Base-by-base conservation (phyloP, 768 basidiomycete species). In the Auricularia heimuer region DNA sequence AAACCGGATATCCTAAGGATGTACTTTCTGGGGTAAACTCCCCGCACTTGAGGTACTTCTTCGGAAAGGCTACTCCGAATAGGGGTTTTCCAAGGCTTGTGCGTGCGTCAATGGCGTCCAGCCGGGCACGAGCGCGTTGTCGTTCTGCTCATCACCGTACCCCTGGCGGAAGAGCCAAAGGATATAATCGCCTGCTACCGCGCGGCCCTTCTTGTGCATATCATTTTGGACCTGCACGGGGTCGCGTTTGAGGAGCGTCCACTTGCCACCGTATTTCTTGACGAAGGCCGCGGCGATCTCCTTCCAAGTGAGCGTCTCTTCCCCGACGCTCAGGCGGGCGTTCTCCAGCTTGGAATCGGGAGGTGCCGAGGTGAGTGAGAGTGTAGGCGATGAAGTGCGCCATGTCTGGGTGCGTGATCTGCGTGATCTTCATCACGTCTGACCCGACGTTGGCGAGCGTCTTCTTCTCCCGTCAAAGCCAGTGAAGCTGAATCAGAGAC, bases 251-350 rank as follows among this genome's bases (percentile, higher is more conserved):
- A 37, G 63, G 42, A 70, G 63, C 12, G 68, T 67, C 33, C 64
- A 34, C 62, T 66, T 70, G 58, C 66, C 63, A 0, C 69, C 69
- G n/a, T 64, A 64, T 44, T 42, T 66, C 14, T 62, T 64, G 37
- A 63, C 66, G 56, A 65, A 44, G 35, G 64, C 62, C 14, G 63
- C 67, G n/a, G 66, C 67, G 54, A 70, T 63, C 63, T 70, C 64
- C 63, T 70, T 70, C 61, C 69, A 65, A 16, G 68, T n/a, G n/a
- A 54, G 54, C 54, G 10, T 7, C 54, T 54, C 54, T 18, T 7
- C 8, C 54, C 33, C 56, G 56, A 60, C 24, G 56, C 34, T 18
- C 24, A 60, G 29, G 8, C 4, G 11, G 24, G 24, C 34, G 56
- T 64, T 54, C 39, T 67, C 58, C 33, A 71, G 42, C 7, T 66